phyloP scores from a whole-genome alignment of 108 stramenopile species.

The Nitzschia putrida region DNA sequence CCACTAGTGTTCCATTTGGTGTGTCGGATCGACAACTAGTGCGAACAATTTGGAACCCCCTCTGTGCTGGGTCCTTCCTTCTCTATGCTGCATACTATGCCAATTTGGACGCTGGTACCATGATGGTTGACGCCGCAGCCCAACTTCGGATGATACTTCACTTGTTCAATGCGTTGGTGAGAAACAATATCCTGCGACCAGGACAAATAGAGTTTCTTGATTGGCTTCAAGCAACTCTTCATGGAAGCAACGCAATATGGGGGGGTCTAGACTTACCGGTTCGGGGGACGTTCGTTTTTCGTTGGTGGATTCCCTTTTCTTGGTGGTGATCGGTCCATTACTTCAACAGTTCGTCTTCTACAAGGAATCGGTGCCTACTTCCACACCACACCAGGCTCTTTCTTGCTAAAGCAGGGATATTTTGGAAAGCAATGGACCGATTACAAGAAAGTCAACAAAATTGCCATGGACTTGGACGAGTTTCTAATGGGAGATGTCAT shows the following conservation, averaged over 20 bases:
- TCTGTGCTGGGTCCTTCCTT: conserved; percentile 45
- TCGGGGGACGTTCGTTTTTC: conserved; percentile 38
- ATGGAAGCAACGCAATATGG: conserved; percentile 47
- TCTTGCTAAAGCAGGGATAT: conserved; percentile 14
- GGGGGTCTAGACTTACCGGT: conserved; percentile 43
- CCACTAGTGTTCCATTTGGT: no score
- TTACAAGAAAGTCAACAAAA: conserved; percentile 24
- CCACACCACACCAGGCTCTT: neutral
- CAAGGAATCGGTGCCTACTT: conserved; percentile 39
- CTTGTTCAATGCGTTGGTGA: conserved; percentile 50
- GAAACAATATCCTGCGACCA: conserved; percentile 26
- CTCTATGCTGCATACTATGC: conserved; percentile 36
- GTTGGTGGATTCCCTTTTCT: conserved; percentile 48
- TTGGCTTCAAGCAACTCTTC: conserved; percentile 35
- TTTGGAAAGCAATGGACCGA: conserved; percentile 34
- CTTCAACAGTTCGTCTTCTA: conserved; percentile 45
- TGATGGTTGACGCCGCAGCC: conserved; percentile 41
- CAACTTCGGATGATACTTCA: conserved; percentile 51
- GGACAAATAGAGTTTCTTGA: conserved; percentile 36
- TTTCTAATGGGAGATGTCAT: conserved; percentile 50
- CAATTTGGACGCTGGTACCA: conserved; percentile 42
- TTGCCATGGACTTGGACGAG: conserved; percentile 48
- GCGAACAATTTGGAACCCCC: conserved; percentile 55
- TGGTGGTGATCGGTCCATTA: conserved; percentile 47
- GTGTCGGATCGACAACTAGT: no score